Evolutionary conservation across 2,329 filamentous ascomycete species (phyloP), one percentile per base, ranked within the genome.

Genomic region (Cladophialophora bantiana): DNA sequence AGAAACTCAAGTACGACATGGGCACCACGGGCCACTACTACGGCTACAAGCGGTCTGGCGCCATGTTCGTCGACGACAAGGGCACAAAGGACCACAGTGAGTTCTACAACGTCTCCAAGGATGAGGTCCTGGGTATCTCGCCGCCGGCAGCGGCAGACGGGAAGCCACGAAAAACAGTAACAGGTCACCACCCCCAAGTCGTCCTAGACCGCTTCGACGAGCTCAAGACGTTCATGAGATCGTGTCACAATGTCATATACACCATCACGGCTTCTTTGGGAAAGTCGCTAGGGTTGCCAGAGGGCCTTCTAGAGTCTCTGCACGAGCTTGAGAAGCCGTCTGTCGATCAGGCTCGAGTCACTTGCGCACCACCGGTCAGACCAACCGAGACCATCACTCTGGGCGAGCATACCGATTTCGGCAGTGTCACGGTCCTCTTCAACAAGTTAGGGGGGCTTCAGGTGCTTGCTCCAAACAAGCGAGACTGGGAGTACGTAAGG

Each of bases 381-480:
- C 72, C 73, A 54, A 56, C 65, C 55, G 73, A 70, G 31, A 74
- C 68, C 59, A 75, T 76, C 65, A 68, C 74, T 13, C 71, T 74
- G 3, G 67, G 72, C 15, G 67, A 75, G 18, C 77, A 81, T 55
- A 78, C 76, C 1, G 78, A 79, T 62, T 77, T 79, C 53, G 78
- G 78, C 1, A 75, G 73, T 4, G 72, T 80, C 12, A 79, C 79
- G 0, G 70, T 80, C 0, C 74, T 80, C 1, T 77, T 77, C 59
- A 78, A 79, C 53, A 66, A 77, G 2, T 45, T 77, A 2, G 78
- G 78, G 15, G 78, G 78, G 0, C 69, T 80, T 18, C 78, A 80
- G 70, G 74, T 80, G 20, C 72, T 79, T 1, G 62, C 68, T 0
- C 74, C 73, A 0, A 72, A 72, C 9, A 55, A 58, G 5, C 58